phyloP scores from a whole-genome alignment of 2,329 filamentous ascomycete species.

The Alternaria novae-zelandiae region DNA sequence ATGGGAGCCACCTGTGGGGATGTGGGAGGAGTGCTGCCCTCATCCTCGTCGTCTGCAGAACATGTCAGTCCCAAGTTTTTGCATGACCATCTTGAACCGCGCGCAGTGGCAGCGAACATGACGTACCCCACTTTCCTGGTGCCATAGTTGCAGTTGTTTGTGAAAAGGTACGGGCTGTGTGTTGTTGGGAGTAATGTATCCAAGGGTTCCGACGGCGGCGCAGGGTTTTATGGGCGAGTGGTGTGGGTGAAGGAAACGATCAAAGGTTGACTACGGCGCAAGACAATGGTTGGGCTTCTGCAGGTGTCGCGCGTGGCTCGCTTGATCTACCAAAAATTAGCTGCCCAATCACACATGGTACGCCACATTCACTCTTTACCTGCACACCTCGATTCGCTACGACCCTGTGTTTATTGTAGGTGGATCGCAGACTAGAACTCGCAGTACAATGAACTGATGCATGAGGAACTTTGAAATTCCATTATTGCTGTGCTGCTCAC shows the following conservation, averaged over 20 bases:
- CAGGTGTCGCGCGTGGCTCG: conserved; percentile 23
- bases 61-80: conserved; percentile 24
- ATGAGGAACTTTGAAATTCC: not conserved
- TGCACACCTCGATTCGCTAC: not conserved
- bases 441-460: not conserved
- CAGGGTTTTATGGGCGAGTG: conserved; percentile 10
- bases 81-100: conserved; percentile 9
- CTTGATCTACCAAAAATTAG: conserved; percentile 30
- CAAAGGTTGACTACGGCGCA: conserved; percentile 29
- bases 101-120: conserved; percentile 38
- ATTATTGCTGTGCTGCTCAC: not conserved
- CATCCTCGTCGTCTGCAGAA: conserved; percentile 60
- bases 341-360: conserved; percentile 36
- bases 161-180: conserved; percentile 1
- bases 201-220: not conserved
- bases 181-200: not conserved
- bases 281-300: conserved; percentile 37
- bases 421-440: not conserved
- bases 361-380: conserved; percentile 3
- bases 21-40: conserved; percentile 60
- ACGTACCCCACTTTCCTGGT: conserved; percentile 52
- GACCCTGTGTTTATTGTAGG: not conserved
- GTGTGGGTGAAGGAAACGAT: conserved; percentile 21
- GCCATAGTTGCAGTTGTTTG: conserved; percentile 41
- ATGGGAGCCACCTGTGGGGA: conserved; percentile 56